Conservation (phyloP, 2,329 filamentous ascomycete species). For the Penicillium frequentans region DNA sequence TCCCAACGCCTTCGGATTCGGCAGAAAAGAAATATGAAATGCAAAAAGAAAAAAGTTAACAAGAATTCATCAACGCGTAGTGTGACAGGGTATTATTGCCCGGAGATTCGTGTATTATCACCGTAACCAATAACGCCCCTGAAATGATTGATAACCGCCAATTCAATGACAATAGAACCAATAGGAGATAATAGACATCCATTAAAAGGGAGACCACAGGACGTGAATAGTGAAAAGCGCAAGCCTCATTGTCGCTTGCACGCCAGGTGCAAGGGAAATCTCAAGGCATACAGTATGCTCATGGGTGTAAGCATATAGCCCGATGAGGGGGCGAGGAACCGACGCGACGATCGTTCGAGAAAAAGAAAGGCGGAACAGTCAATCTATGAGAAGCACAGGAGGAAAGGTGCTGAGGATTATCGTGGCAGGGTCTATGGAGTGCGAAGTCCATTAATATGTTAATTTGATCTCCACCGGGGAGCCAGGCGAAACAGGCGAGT, state of each 20-base stretch:
- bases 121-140: constrained; percentile 36
- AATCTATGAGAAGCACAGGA: background rate
- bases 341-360: background rate
- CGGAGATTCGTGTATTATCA: constrained; percentile 44
- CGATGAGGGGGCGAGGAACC: background rate
- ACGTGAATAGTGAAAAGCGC: background rate
- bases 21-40: background rate
- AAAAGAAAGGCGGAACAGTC: background rate
- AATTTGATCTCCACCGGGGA: constrained; percentile 52
- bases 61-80: constrained; percentile 22
- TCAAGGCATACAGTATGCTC: background rate
- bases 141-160: constrained; percentile 15
- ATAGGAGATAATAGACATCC: constrained; percentile 8
- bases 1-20: constrained; percentile 23
- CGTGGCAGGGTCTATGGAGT: background rate
- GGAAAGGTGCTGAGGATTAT: background rate
- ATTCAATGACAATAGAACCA: constrained; percentile 16
- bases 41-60: constrained; percentile 5
- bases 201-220: constrained; percentile 1
- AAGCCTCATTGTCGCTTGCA: constrained; percentile 3
- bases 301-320: background rate
- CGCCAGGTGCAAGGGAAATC: constrained; percentile 8
- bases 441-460: constrained; percentile 46
- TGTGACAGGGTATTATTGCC: constrained; percentile 41
- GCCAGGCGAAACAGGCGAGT: constrained; percentile 13